Evolutionary conservation across 371 early-diverging fungal species (phyloP).

Genomic region (Syncephalastrum monosporum): DNA sequence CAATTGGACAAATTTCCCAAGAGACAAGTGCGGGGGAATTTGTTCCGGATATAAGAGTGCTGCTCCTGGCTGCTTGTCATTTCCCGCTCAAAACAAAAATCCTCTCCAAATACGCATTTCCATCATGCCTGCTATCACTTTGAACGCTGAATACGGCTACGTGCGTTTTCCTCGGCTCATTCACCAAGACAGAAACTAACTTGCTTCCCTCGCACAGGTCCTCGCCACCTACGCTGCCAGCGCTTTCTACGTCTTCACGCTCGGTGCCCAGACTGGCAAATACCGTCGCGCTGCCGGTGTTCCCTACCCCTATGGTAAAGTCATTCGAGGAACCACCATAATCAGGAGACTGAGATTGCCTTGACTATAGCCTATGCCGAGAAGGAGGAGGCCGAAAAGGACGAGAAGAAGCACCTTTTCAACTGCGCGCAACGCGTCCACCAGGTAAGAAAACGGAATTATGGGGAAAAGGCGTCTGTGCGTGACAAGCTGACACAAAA

Average conservation of each 20-base stretch:
- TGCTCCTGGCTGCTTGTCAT: too few species aligned
- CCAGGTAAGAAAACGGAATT: slow-evolving; percentile 27
- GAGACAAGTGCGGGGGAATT: too few species aligned
- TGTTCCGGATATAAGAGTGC: too few species aligned
- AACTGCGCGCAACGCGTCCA: slow-evolving; percentile 73
- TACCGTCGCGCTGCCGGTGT: slow-evolving; percentile 62
- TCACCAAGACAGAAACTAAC: neutral
- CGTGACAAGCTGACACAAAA: too few species aligned
- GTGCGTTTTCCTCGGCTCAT: slow-evolving; percentile 25
- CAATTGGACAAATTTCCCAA: too few species aligned
- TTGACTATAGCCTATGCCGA: slow-evolving; percentile 52
- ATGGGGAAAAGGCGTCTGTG: too few species aligned
- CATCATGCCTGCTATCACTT: slow-evolving; percentile 40
- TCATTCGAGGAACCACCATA: too few species aligned
- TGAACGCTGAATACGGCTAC: slow-evolving; percentile 65
- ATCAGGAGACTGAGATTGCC: neutral
- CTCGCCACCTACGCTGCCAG: slow-evolving; percentile 42
- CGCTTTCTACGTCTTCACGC: slow-evolving; percentile 38
- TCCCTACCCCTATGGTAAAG: slow-evolving; percentile 60
- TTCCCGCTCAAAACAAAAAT: too few species aligned
- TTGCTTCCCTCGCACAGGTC: slow-evolving; percentile 22
- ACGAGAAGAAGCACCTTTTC: slow-evolving; percentile 55
- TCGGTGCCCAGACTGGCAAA: slow-evolving; percentile 52
- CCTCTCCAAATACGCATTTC: too few species aligned
- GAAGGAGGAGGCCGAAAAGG: slow-evolving; percentile 51